Evolutionary conservation across 306 rosid genomes (phyloP).

Genomic region (Fragaria iinumae): DNA sequence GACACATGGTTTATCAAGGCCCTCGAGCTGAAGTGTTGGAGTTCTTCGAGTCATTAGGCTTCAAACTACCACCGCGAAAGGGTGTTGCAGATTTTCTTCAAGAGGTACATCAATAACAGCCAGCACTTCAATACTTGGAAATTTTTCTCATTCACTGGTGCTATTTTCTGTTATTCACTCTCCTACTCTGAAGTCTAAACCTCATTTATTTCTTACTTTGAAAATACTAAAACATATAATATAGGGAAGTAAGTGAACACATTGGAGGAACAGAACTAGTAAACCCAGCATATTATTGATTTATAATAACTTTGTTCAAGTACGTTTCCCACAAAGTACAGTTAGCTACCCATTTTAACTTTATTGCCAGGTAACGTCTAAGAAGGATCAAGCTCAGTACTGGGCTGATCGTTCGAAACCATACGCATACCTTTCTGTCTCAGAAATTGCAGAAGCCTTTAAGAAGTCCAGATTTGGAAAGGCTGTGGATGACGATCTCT

Average conservation of each 20-base stretch:
- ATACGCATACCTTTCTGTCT: constrained; percentile 52
- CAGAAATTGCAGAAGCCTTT: constrained; percentile 70
- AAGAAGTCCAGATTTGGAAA: constrained; percentile 56
- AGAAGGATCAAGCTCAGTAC: constrained; percentile 84
- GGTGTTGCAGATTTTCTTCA: constrained; percentile 92
- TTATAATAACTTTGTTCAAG: background rate
- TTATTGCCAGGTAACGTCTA: constrained; percentile 70
- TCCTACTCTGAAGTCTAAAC: background rate
- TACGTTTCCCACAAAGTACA: background rate
- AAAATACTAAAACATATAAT: background rate
- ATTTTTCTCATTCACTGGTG: background rate
- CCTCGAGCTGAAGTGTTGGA: constrained; percentile 62
- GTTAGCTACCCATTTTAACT: background rate
- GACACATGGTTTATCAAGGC: constrained; percentile 75
- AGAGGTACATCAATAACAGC: constrained; percentile 48
- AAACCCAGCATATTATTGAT: background rate
- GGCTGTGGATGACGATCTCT: constrained; percentile 41
- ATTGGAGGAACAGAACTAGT: background rate
- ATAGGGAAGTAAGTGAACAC: background rate
- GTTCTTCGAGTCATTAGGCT: constrained; percentile 75
- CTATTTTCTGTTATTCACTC: background rate
- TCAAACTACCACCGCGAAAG: constrained; percentile 70
- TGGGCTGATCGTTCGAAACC: constrained; percentile 80
- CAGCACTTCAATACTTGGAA: background rate
- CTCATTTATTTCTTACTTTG: background rate